These are phyloP conservation scores for Paxillus rubicundulus DNA, from an alignment of 768 basidiomycete genomes.

Conservation along the genomic window DNA sequence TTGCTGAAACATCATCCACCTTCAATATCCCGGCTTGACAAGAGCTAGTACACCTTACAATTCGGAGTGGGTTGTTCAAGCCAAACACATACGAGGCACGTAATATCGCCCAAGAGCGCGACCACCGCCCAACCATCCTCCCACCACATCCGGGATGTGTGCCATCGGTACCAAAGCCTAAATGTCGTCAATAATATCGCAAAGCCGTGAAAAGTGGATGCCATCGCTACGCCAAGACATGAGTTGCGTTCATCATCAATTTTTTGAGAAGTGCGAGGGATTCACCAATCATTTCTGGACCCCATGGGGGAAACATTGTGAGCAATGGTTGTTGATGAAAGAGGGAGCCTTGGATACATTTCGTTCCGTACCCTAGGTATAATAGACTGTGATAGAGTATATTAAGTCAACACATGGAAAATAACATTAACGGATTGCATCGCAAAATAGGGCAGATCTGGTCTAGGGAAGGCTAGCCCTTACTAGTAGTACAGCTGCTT, in stretches of 20 bases:
- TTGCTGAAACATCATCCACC: not conserved
- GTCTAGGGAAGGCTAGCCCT: too few species aligned
- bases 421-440: too few species aligned
- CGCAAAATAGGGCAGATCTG: too few species aligned
- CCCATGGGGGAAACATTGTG: conserved; percentile 18
- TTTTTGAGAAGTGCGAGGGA: not conserved
- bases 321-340: not conserved
- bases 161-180: conserved; percentile 21
- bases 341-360: not conserved
- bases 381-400: too few species aligned
- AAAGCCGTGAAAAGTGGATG: conserved; percentile 9
- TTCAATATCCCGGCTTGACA: not conserved
- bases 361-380: too few species aligned
- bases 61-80: conserved; percentile 10
- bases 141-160: conserved; percentile 22
- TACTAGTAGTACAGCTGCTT: too few species aligned
- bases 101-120: conserved; percentile 14
- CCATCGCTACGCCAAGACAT: not conserved
- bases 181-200: conserved; percentile 23
- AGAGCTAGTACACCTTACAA: conserved; percentile 1
- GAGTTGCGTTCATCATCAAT: not conserved
- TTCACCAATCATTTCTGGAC: conserved; percentile 12
- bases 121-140: conserved; percentile 22
- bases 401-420: too few species aligned
- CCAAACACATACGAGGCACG: conserved; percentile 2